phyloP scores from a whole-genome alignment of 768 basidiomycete species.

The Phaeotremella skinneri region DNA sequence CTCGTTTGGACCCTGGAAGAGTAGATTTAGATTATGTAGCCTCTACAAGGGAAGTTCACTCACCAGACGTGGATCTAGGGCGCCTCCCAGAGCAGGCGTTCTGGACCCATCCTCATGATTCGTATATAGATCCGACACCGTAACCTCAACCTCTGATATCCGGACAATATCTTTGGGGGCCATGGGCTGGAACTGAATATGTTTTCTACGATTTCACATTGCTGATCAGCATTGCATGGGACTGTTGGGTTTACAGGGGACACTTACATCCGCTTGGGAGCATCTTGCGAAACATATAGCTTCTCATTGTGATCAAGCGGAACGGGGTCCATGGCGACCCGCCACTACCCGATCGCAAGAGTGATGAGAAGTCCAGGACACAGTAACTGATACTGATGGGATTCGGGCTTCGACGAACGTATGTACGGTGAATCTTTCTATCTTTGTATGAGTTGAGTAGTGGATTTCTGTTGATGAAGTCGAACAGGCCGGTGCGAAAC shows the following conservation, averaged over 20 bases:
- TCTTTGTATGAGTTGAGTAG: no score
- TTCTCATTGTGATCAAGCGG: conserved; percentile 44
- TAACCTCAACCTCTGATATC: conserved; percentile 94
- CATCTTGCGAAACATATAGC: conserved; percentile 51
- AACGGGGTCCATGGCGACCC: neutral
- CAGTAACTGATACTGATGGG: neutral
- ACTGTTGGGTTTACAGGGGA: no score
- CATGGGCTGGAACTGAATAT: conserved; percentile 90
- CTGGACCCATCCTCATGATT: conserved; percentile 56
- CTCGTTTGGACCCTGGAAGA: conserved; percentile 83
- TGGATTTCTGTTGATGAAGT: no score
- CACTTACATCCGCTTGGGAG: conserved; percentile 52
- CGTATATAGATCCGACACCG: conserved; percentile 86
- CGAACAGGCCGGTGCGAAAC: neutral
- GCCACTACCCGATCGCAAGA: neutral
- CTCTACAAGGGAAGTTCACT: conserved; percentile 39
- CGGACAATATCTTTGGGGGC: conserved; percentile 93
- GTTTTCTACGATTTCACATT: conserved; percentile 63
- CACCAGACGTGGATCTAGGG: conserved; percentile 86
- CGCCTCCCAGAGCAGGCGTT: conserved; percentile 83
- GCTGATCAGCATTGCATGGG: neutral
- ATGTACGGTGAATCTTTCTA: no score
- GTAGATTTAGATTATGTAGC: neutral
- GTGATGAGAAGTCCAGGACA: no score
- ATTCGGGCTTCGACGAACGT: neutral